Conservation (phyloP, 441 rosid species). For the Melastoma candidum region DNA sequence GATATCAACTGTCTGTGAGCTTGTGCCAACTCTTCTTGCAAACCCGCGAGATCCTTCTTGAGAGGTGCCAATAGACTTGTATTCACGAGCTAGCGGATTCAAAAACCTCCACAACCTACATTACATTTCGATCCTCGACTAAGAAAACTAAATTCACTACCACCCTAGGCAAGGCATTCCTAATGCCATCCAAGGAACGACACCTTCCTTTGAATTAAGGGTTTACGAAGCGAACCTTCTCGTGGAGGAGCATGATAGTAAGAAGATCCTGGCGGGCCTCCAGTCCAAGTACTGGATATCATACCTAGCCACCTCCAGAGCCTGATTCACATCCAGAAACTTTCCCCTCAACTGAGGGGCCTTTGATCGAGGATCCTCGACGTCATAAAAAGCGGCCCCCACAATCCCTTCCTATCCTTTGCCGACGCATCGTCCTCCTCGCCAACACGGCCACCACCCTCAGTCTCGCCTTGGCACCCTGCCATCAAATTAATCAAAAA, state of each 20-base stretch:
- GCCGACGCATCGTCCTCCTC: constrained; percentile 40
- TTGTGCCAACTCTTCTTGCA: constrained; percentile 71
- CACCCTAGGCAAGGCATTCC: background rate
- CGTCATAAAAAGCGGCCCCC: constrained; percentile 74
- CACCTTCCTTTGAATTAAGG: too few relatives aligned
- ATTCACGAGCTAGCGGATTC: constrained; percentile 90
- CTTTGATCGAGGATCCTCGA: constrained; percentile 89
- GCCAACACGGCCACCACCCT: constrained; percentile 68
- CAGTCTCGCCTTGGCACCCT: constrained; percentile 56
- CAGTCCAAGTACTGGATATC: constrained; percentile 89
- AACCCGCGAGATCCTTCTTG: constrained; percentile 79
- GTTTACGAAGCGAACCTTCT: constrained; percentile 38
- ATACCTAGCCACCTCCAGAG: constrained; percentile 79
- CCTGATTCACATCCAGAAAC: constrained; percentile 77
- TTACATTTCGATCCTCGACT: background rate
- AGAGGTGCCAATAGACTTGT: constrained; percentile 82
- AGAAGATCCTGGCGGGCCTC: constrained; percentile 95
- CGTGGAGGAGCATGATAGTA: constrained; percentile 78
- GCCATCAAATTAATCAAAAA: constrained; percentile 1
- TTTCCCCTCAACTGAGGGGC: constrained; percentile 79
- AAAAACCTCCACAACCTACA: constrained; percentile 87
- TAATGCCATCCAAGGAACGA: too few relatives aligned
- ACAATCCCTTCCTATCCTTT: constrained; percentile 57
- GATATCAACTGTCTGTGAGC: constrained; percentile 63
- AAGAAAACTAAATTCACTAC: constrained; percentile 17